phyloP scores from a whole-genome alignment of 495 filamentous ascomycete genomes.

The Penicillium canariense region DNA sequence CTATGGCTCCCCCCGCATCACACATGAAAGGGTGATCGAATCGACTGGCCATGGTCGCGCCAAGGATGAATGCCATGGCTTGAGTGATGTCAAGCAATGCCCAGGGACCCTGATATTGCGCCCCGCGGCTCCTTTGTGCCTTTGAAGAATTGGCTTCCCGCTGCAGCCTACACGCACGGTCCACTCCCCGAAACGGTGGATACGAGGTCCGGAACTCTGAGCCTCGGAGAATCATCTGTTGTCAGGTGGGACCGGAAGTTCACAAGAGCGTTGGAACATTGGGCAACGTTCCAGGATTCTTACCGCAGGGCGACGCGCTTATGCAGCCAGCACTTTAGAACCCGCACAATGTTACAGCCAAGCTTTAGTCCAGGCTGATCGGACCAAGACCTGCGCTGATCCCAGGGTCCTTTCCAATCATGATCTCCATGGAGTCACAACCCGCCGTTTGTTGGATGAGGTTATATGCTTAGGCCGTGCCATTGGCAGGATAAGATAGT shows the following conservation, averaged over 20 bases:
- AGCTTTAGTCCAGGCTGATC: conserved; percentile 7
- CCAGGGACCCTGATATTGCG: conserved; percentile 5
- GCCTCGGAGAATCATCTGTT: not conserved
- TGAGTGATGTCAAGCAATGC: conserved; percentile 20
- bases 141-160: not conserved
- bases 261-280: not conserved
- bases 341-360: conserved; percentile 16
- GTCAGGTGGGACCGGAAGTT: not conserved
- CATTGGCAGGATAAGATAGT: conserved; percentile 20
- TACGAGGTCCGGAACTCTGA: conserved; percentile 3
- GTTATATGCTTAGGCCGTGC: not conserved
- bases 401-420: conserved; percentile 5
- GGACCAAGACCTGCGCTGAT: conserved; percentile 4
- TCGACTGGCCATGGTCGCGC: conserved; percentile 7
- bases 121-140: not conserved
- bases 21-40: not conserved
- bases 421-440: not conserved
- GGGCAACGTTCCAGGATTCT: conserved; percentile 4
- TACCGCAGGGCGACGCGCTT: conserved; percentile 17
- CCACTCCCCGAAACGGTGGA: conserved; percentile 3
- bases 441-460: not conserved
- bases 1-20: not conserved
- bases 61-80: conserved; percentile 10
- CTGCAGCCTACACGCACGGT: conserved; percentile 5
- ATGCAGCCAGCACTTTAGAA: conserved; percentile 20